Evolutionary conservation across 352 stramenopile genomes (phyloP), one percentile per base, ranked within the genome.

Genomic region (Phytophthora tentaculata): DNA sequence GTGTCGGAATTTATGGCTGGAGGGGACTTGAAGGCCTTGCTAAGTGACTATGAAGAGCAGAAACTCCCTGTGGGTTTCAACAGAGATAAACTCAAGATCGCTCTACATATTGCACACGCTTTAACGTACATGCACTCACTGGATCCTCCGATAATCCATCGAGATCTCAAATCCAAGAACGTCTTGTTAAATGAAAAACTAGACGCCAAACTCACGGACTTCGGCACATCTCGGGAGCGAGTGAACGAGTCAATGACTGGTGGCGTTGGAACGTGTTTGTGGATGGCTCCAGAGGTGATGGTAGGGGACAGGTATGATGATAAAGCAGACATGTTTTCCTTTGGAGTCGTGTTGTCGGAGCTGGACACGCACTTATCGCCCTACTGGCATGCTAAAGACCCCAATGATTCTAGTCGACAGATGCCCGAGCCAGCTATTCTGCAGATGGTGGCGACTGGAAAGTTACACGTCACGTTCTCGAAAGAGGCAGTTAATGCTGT

Each of bases 1-100:
- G 56, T 91, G 19, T 80, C 79, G 13, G 79, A 91, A 59, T 89
- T 77, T 56, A 84, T 89, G 76, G 73, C 67, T 37, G 80, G 82
- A 43, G 82, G 80, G 6, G 77, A 89, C 54, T 73, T 91, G 35
- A 75, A 80, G 19, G 63, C 65, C 0, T 43, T 88, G 14, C 39
- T 91, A 32, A 69, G 29, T 12, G 56, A 74, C 20, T 74, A 70
- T 41, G 62, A 74, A 19, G 54, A 70, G 12, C 65, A 67, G 1
- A 2, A 72, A 1, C 39, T 54, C 20, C 63, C 64, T 1, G 56
- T 58, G 17, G 77, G 77, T 5, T 81, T 84, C 43, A 73, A 74
- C 45, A 24, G 39, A 0, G 55, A 74, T 13, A 86, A 84, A 20
- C 37, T 75, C 14, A 59, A 69, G 47, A 82, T 82, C 47, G 70